These are phyloP conservation scores for Leishmania amazonensis DNA, from an alignment of 208 protist genomes.

Conservation along the genomic window DNA sequence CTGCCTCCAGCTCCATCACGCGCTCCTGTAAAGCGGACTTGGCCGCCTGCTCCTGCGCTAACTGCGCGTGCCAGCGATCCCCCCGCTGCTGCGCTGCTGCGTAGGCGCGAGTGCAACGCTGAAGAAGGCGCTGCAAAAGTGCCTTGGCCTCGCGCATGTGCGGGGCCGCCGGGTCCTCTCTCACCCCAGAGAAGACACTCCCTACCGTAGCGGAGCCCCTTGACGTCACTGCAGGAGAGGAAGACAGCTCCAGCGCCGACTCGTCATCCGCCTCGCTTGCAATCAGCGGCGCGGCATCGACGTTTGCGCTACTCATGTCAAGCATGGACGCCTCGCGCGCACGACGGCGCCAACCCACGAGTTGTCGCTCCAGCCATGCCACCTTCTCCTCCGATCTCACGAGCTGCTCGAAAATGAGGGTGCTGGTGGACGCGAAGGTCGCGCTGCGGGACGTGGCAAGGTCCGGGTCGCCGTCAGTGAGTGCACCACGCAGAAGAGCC, in stretches of 20 bases:
- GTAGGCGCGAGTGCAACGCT: constrained; percentile 28
- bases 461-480: background rate
- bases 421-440: constrained; percentile 20
- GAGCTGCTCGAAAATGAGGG: constrained; percentile 38
- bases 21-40: constrained; percentile 21
- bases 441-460: background rate
- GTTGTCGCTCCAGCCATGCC: constrained; percentile 31
- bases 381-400: constrained; percentile 34
- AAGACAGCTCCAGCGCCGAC: background rate
- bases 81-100: constrained; percentile 20
- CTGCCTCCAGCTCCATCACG: constrained; percentile 22
- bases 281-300: background rate
- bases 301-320: background rate
- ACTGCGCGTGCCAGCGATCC: constrained; percentile 20
- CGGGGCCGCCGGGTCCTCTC: constrained; percentile 17
- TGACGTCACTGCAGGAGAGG: background rate
- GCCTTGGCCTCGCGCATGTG: constrained; percentile 9
- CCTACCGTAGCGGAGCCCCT: background rate
- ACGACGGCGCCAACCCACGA: constrained; percentile 32
- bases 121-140: constrained; percentile 24
- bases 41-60: constrained; percentile 18
- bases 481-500: background rate
- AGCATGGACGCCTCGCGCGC: constrained; percentile 16
- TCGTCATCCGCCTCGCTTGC: background rate
- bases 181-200: background rate